Base-by-base conservation (phyloP, 768 basidiomycete species). In the Suillus brevipes region DNA sequence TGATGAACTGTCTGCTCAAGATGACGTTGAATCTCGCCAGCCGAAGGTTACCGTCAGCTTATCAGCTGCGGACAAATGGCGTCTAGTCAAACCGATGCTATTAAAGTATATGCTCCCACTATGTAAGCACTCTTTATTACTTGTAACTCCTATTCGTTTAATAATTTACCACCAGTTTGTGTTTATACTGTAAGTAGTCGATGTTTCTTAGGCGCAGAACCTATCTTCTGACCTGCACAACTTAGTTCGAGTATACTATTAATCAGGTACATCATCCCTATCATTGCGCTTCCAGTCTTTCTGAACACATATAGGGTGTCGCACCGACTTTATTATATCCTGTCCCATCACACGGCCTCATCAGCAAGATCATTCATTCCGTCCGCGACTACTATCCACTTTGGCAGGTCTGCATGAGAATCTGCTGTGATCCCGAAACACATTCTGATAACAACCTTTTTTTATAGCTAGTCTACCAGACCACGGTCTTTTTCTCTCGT, bases 381-480 rank as follows among this genome's bases (percentile, higher is more conserved):
- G 82, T 95, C 23, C 84, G 94, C 43, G 97, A 98, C 72, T 99
- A 95, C 74, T 98, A 98, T 77, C 95, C 95, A 2, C 84, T 97
- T 47, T 97, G 95, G 92, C 93, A 94, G 88, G 92, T 90, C 13
- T 16, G 53, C 31, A 23, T 28, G 20, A 60, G 36, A 16, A 18
- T 36, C 23, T 16, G 13, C 10, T 6, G 16, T 34, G 34, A 25
- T 36, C 31, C 20, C 2, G 16, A 16, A 36, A 60, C 2, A 23
- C 31, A 31, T 18, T 10, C 8, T 63, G 23, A 63, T 25, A 25
- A 60, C 6, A 14, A 25, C 20, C n/a, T n/a, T n/a, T n/a, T 60
- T 57, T 42, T 23, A 23, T 31, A 93, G 88, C 85, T 95, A 45
- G 87, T 94, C 36, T 95, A 95, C 71, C 93, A 93, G 81, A 86